Conservation (phyloP, 2,329 filamentous ascomycete species). For the Beauveria bassiana region DNA sequence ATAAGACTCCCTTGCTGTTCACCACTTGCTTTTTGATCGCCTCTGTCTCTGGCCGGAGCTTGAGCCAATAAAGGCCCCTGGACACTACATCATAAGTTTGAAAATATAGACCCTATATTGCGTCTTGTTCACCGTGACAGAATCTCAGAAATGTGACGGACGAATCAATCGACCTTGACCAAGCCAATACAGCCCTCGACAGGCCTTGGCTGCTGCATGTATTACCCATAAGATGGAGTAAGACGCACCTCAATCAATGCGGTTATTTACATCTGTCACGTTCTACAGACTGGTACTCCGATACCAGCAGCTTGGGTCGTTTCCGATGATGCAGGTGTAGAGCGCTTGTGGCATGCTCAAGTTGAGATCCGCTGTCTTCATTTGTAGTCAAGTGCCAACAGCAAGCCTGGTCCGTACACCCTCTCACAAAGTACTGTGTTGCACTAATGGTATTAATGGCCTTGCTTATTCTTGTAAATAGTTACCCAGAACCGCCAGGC, state of each 20-base stretch:
- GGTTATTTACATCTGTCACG: conserved; percentile 1
- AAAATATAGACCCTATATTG: neutral
- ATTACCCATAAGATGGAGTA: conserved; percentile 2
- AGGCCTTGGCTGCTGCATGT: neutral
- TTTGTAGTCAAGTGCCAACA: neutral
- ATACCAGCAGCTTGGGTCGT: neutral
- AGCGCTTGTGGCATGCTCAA: neutral
- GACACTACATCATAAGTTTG: neutral
- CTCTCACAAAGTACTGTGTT: neutral
- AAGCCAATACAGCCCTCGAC: neutral
- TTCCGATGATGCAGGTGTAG: conserved; percentile 2
- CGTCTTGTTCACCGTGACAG: conserved; percentile 10
- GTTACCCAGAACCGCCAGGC: neutral
- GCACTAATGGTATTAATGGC: neutral
- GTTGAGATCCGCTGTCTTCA: conserved; percentile 1
- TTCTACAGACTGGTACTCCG: neutral
- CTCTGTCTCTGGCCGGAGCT: neutral
- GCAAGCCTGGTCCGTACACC: neutral
- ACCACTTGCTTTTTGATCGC: neutral
- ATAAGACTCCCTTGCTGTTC: neutral
- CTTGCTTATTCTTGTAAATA: neutral
- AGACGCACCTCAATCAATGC: neutral
- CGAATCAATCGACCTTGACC: neutral
- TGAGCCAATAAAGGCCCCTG: neutral
- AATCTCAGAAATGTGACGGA: conserved; percentile 3